Percentiles rank a stretch among this genome's conserved stretches.
Evolutionary conservation across 768 basidiomycete species (phyloP).

Genomic region (Lactarius indigo): DNA sequence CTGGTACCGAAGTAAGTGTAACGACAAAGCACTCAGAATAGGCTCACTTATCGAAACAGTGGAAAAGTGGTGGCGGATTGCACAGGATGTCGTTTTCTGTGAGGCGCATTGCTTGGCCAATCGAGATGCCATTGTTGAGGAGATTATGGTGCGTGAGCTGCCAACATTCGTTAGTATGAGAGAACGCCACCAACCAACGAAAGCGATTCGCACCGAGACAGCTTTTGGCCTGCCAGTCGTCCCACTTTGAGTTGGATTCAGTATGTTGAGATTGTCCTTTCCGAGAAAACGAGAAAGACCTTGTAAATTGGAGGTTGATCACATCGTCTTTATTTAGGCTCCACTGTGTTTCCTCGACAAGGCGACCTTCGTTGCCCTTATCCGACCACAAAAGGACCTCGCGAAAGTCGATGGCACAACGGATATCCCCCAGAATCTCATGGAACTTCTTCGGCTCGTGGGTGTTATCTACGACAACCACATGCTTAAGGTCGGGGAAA

Average conservation of each 20-base stretch:
- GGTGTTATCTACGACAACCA: constrained; percentile 66
- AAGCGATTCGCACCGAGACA: constrained; percentile 56
- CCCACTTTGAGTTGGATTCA: constrained; percentile 45
- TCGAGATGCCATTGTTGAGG: constrained; percentile 71
- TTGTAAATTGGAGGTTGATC: constrained; percentile 83
- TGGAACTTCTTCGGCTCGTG: constrained; percentile 39
- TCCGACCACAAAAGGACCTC: constrained; percentile 70
- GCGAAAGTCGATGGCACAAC: constrained; percentile 62
- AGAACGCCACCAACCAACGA: background rate
- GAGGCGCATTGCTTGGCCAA: constrained; percentile 68
- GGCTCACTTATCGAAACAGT: constrained; percentile 79
- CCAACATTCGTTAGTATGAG: background rate
- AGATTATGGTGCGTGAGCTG: constrained; percentile 78
- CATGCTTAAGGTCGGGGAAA: constrained; percentile 57
- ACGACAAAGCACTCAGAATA: background rate
- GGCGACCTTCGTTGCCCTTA: constrained; percentile 40
- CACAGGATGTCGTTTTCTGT: constrained; percentile 65
- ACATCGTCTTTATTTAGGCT: constrained; percentile 60
- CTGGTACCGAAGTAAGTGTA: constrained; percentile 12
- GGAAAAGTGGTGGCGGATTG: constrained; percentile 81
- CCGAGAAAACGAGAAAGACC: constrained; percentile 39
- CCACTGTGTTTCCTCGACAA: constrained; percentile 41
- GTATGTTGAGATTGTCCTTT: constrained; percentile 7
- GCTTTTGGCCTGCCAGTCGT: constrained; percentile 82
- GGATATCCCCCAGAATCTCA: constrained; percentile 40